Conservation (phyloP, 164 flowering plant species). For the Dillenia suffruticosa region DNA sequence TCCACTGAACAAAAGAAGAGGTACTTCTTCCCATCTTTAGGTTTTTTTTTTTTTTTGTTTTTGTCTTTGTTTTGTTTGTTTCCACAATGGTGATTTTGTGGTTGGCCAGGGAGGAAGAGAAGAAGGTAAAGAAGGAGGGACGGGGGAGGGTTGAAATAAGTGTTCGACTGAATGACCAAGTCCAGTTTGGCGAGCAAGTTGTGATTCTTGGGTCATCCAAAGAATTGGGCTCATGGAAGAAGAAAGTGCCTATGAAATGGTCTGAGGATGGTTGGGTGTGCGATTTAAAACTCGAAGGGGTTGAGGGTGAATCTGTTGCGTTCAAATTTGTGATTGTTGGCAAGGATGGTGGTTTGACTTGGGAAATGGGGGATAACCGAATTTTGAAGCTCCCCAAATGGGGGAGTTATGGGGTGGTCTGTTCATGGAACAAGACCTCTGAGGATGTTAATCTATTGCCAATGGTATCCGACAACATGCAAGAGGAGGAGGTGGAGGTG, state of each 20-base stretch:
- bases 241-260: constrained; percentile 61
- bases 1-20: too few relatives aligned
- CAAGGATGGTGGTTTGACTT: constrained; percentile 37
- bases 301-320: constrained; percentile 39
- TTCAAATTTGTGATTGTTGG: constrained; percentile 66
- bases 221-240: constrained; percentile 89
- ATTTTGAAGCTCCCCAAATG: constrained; percentile 44
- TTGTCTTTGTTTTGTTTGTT: too few relatives aligned
- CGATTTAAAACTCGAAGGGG: constrained; percentile 44
- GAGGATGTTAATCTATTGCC: constrained; percentile 46
- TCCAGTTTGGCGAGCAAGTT: constrained; percentile 69
- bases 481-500: constrained; percentile 14
- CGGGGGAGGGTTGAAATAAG: constrained; percentile 39
- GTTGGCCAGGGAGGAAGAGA: constrained; percentile 14
- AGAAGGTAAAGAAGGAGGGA: constrained; percentile 16
- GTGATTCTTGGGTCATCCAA: constrained; percentile 62
- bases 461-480: constrained; percentile 13
- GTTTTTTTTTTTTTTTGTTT: too few relatives aligned
- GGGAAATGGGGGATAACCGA: constrained; percentile 82
- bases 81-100: too few relatives aligned
- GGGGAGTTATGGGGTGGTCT: constrained; percentile 54
- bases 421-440: constrained; percentile 61
- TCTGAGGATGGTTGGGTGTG: constrained; percentile 77
- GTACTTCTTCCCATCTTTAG: too few relatives aligned
- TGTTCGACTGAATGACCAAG: constrained; percentile 66